Conservation (phyloP, 2,329 filamentous ascomycete species). For the Colletotrichum sp. region DNA sequence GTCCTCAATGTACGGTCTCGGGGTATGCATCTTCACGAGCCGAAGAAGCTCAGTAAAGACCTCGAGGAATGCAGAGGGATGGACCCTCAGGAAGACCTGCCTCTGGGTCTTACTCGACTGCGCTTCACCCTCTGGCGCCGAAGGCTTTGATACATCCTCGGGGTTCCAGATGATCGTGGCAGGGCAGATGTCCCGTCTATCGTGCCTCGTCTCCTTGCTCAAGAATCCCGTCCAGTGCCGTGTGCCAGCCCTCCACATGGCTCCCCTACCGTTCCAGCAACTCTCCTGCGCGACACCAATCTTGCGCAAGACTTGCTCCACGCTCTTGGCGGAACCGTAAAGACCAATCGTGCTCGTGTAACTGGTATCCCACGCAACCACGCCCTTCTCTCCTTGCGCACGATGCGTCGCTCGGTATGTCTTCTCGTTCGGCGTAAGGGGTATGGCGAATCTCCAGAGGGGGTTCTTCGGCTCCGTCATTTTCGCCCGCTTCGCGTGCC, state of each 20-base stretch:
- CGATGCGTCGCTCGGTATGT: constrained; percentile 87
- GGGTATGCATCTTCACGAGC: constrained; percentile 63
- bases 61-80: constrained; percentile 80
- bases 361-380: constrained; percentile 90
- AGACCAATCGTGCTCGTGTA: constrained; percentile 89
- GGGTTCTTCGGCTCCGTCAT: constrained; percentile 82
- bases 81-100: constrained; percentile 73
- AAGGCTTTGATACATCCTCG: constrained; percentile 23
- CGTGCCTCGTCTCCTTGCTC: constrained; percentile 57
- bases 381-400: constrained; percentile 74
- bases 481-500: constrained; percentile 88
- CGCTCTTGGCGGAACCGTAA: constrained; percentile 66
- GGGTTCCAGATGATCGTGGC: constrained; percentile 79
- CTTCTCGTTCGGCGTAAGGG: constrained; percentile 86
- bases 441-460: constrained; percentile 89
- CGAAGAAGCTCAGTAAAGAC: constrained; percentile 67
- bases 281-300: constrained; percentile 66
- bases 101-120: constrained; percentile 30
- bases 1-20: constrained; percentile 68
- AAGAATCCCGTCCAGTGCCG: constrained; percentile 55
- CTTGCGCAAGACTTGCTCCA: constrained; percentile 69
- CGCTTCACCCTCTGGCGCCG: constrained; percentile 18
- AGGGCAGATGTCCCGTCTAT: constrained; percentile 68
- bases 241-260: constrained; percentile 69
- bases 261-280: constrained; percentile 66